A percentile compares a stretch with the other conserved stretches of the same genome.
Evolutionary conservation across 2,329 filamentous ascomycete genomes (phyloP).

Genomic region (Penicillium paneum): DNA sequence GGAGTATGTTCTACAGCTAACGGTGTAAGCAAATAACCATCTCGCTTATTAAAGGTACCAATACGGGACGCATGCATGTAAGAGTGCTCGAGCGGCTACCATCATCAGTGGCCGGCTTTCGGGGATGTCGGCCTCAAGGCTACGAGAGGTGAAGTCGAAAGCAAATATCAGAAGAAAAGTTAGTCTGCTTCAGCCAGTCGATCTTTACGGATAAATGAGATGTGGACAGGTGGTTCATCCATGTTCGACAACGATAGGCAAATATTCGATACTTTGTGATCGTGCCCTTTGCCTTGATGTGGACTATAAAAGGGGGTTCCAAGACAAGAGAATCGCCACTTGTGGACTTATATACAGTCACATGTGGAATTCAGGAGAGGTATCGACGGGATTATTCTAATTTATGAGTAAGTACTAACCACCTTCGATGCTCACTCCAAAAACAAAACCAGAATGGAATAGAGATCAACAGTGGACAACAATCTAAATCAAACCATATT

Average conservation of each 20-base stretch:
- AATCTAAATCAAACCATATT: background rate
- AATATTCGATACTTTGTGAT: background rate
- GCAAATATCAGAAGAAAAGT: background rate
- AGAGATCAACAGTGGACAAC: background rate
- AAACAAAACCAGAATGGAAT: background rate
- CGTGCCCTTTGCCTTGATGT: background rate
- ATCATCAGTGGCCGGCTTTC: constrained; percentile 3
- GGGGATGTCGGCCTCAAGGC: background rate
- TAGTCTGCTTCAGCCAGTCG: background rate
- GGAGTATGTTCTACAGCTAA: background rate
- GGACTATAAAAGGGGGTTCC: background rate
- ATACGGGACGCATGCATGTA: background rate
- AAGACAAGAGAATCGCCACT: background rate
- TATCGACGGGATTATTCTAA: background rate
- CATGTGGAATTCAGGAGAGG: background rate
- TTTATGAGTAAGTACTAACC: background rate
- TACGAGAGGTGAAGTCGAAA: background rate
- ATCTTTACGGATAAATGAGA: background rate
- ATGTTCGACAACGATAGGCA: background rate
- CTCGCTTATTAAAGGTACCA: background rate
- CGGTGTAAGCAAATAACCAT: background rate
- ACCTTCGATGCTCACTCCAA: background rate
- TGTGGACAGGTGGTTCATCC: background rate
- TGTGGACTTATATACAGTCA: background rate
- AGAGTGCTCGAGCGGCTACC: background rate